These are phyloP conservation scores for Pyrus pyrifolia DNA, from an alignment of 306 rosid species.

Conservation along the genomic window DNA sequence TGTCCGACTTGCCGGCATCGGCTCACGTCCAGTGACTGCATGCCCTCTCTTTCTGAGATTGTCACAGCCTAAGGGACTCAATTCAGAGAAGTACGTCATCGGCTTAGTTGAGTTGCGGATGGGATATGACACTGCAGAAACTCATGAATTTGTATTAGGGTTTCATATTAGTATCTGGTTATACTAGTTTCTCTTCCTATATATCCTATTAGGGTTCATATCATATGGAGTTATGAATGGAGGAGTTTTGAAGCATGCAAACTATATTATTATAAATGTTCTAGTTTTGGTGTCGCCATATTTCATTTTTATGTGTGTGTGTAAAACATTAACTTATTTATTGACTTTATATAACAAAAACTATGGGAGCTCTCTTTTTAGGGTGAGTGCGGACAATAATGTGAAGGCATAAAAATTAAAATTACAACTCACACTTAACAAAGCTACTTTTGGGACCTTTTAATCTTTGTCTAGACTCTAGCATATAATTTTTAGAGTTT, in stretches of 20 bases:
- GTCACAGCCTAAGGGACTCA: background rate
- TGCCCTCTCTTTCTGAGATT: slow-evolving; percentile 14
- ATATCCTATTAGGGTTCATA: background rate
- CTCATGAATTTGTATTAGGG: background rate
- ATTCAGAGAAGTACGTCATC: background rate
- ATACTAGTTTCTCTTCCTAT: background rate
- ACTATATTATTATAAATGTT: background rate
- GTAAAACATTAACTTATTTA: background rate
- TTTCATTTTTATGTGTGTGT: background rate
- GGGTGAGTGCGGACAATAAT: background rate
- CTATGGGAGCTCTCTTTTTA: background rate
- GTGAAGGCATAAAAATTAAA: background rate
- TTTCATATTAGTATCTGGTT: background rate
- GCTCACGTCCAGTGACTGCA: slow-evolving; percentile 24
- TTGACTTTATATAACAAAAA: background rate
- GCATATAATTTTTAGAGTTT: background rate
- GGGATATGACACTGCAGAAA: background rate
- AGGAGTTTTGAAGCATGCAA: background rate
- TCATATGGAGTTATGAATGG: background rate
- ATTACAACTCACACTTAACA: background rate
- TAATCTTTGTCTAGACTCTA: background rate
- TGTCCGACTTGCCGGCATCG: slow-evolving; percentile 76
- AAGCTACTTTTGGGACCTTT: background rate
- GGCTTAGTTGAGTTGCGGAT: background rate
- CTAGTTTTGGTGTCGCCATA: background rate